Evolutionary conservation across 163 green algal species (phyloP), one percentile per base, ranked within the genome.

Genomic region (Chlorella variabilis): DNA sequence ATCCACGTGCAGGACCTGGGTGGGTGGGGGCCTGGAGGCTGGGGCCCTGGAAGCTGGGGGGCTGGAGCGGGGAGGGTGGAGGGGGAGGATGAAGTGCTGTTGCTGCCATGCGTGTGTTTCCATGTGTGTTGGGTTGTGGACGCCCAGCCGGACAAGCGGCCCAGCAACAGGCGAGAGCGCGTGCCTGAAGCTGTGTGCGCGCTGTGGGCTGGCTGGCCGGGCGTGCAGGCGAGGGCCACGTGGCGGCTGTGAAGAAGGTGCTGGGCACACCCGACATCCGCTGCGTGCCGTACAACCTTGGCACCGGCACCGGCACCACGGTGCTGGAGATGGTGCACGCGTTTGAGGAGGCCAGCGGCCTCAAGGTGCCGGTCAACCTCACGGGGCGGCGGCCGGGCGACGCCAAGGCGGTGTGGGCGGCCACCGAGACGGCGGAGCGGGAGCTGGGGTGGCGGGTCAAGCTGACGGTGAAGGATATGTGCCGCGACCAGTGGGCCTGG

Each of bases 1-100:
- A 99, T 99, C 86, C 96, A 99, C 84, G 96, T 99, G 29, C 95
- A 98, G 89, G 97, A 99, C 90, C 87, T 99, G 54, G 96, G 94
- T 13, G 92, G 94, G 71, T 68, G 51, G 11, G 2, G 48, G 4
- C 29, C 20, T 56, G 21, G 15, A 33, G 23, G 7, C n/a, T n/a
- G n/a, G n/a, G n/a, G n/a, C n/a, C n/a, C n/a, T n/a, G n/a, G n/a
- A n/a, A n/a, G n/a, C n/a, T n/a, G n/a, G n/a, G n/a, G n/a, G n/a
- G n/a, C n/a, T n/a, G n/a, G n/a, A n/a, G n/a, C n/a, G n/a, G n/a
- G n/a, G n/a, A n/a, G n/a, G n/a, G n/a, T 42, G 4, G 11, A 21
- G 49, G 49, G n/a, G n/a, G n/a, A n/a, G n/a, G n/a, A n/a, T n/a
- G n/a, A n/a, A n/a, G n/a, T n/a, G n/a, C n/a, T n/a, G n/a, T n/a